Percentiles rank a stretch among this genome's conserved stretches.
These are phyloP conservation scores for Auricularia cornea DNA, from an alignment of 768 basidiomycete genomes.

Conservation along the genomic window DNA sequence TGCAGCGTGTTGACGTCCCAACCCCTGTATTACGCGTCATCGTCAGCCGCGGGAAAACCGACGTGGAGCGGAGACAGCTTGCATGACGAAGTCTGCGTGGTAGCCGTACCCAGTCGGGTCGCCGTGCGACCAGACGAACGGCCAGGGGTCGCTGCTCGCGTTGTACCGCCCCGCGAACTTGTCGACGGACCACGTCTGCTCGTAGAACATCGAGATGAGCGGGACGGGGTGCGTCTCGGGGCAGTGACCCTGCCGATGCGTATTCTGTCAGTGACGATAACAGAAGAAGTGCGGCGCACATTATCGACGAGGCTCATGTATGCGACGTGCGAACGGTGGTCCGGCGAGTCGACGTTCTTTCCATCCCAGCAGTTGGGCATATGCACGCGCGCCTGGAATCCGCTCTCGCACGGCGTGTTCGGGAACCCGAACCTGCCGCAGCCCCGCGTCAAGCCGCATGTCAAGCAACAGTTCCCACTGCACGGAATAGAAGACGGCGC, in stretches of 20 bases:
- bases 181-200: background rate
- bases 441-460: no score
- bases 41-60: no score
- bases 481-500: background rate
- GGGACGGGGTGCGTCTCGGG: background rate
- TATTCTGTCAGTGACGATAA: background rate
- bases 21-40: background rate
- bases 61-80: background rate
- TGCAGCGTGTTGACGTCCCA: background rate
- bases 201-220: background rate
- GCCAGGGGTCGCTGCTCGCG: background rate
- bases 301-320: background rate
- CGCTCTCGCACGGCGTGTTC: constrained; percentile 16
- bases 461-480: no score
- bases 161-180: background rate
- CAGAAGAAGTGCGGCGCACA: background rate
- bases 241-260: background rate
- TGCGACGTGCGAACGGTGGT: constrained; percentile 17
- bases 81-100: background rate
- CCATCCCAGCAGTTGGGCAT: constrained; percentile 34
- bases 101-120: background rate
- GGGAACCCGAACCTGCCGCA: background rate
- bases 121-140: background rate
- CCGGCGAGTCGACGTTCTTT: constrained; percentile 27
- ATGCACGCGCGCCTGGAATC: constrained; percentile 23